Evolutionary conservation across 345 rosid species (phyloP).

Genomic region (Xanthoceras sorbifolium): DNA sequence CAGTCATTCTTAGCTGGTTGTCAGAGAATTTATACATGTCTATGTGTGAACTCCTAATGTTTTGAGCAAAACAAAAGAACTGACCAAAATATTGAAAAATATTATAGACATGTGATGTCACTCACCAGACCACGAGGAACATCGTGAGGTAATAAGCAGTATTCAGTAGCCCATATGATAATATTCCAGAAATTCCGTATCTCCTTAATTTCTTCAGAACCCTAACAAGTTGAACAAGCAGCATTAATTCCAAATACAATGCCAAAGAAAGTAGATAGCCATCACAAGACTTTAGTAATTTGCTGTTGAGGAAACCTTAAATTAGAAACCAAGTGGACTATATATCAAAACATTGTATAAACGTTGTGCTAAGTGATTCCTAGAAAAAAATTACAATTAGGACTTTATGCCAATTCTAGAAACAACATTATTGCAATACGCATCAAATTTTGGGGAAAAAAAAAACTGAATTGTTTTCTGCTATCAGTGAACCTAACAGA

Average conservation of each 20-base stretch:
- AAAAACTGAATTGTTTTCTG: not conserved
- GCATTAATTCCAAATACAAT: not conserved
- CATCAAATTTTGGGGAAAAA: not conserved
- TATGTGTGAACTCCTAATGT: not conserved
- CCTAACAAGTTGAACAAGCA: constrained; percentile 39
- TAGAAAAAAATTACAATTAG: not conserved
- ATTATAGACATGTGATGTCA: constrained; percentile 19
- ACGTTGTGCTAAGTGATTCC: not conserved
- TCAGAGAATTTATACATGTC: not conserved
- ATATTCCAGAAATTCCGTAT: constrained; percentile 81
- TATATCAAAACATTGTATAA: not conserved
- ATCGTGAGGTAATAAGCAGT: constrained; percentile 74
- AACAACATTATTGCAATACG: not conserved
- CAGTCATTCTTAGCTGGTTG: not conserved
- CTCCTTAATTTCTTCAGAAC: constrained; percentile 64
- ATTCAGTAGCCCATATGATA: constrained; percentile 81
- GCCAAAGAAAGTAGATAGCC: not conserved
- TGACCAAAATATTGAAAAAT: not conserved
- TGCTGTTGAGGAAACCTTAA: not conserved
- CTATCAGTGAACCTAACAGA: not conserved
- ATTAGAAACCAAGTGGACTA: not conserved
- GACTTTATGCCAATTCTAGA: not conserved
- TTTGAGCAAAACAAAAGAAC: not conserved
- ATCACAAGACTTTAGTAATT: not conserved
- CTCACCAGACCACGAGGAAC: constrained; percentile 87